Percentiles rank a stretch among this genome's conserved stretches.
Evolutionary conservation across 2,329 filamentous ascomycete species (phyloP).

Genomic region (Harringtonia lauricola): DNA sequence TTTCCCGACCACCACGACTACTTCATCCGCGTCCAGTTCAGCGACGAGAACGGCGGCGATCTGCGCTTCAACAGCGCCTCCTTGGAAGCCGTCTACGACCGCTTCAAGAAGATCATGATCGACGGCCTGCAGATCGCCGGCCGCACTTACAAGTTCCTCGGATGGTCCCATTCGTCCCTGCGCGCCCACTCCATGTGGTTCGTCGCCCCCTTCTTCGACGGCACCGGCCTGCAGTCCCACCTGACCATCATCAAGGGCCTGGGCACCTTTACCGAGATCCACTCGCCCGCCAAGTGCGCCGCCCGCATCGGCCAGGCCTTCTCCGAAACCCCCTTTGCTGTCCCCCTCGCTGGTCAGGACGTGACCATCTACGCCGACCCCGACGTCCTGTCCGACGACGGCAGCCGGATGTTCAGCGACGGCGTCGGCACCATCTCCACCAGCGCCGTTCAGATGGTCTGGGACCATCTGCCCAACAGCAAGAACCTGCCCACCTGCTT

Average conservation of each 20-base stretch:
- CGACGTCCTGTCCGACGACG: slow-evolving; percentile 36
- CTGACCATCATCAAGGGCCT: slow-evolving; percentile 33
- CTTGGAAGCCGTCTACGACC: slow-evolving; percentile 41
- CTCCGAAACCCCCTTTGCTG: slow-evolving; percentile 58
- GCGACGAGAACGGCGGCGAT: slow-evolving; percentile 60
- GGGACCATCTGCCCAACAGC: slow-evolving; percentile 36
- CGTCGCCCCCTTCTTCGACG: slow-evolving; percentile 32
- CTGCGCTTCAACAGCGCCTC: slow-evolving; percentile 45
- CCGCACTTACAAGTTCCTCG: slow-evolving; percentile 53
- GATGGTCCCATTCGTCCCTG: slow-evolving; percentile 71
- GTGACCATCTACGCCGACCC: slow-evolving; percentile 20
- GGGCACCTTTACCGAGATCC: slow-evolving; percentile 39
- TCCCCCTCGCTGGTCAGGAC: too few species aligned
- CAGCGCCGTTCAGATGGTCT: slow-evolving; percentile 48
- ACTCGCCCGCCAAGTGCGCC: slow-evolving; percentile 42
- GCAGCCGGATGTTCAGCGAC: slow-evolving; percentile 60
- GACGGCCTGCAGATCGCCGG: slow-evolving; percentile 53
- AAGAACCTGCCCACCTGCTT: slow-evolving; percentile 49
- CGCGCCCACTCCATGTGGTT: slow-evolving; percentile 62
- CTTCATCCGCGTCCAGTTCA: slow-evolving; percentile 62
- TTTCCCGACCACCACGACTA: slow-evolving; percentile 47
- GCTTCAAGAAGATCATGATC: slow-evolving; percentile 50
- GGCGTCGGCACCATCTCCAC: slow-evolving; percentile 66
- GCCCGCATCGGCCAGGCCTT: slow-evolving; percentile 58
- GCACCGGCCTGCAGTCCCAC: slow-evolving; percentile 23